Base-by-base conservation (phyloP, 164 flowering plant species). In the Macadamia integrifolia region DNA sequence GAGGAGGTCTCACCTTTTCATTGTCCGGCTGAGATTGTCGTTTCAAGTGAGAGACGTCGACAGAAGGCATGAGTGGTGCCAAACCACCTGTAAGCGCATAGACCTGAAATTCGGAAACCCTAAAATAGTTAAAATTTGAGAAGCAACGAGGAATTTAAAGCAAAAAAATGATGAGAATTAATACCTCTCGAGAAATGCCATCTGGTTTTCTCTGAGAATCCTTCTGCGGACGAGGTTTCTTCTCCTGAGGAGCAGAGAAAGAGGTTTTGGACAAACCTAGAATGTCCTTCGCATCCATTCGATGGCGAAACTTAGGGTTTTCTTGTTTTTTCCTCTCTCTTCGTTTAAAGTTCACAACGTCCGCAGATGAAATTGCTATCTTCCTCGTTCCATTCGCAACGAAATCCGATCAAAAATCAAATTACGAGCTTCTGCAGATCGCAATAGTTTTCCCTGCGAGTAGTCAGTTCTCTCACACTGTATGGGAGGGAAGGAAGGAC, bases 121-220 rank as follows among this genome's bases (percentile, higher is more conserved):
- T 35, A 65, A 56, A 5, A 15, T 0, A 4, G 44, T 11, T 5
- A 15, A 13, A 46, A 46, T 8, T 30, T n/a, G 30, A 43, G 59
- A 48, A 23, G 50, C 6, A 59, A 0, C n/a, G 12, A 9, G 40
- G 5, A 30, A 61, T 30, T 63, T 17, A 66, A 40, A 46, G 28
- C 17, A 58, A 40, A 58, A 43, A 23, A 60, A 35, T 35, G 52
- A 49, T 12, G 30, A n/a, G 17, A 70, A 23, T 18, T n/a, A 5
- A 4, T 62, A 89, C 99, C 94, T 95, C 98, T 66, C 99, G 93
- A 2, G 99, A 95, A 70, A 95, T 88, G 62, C 99, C 99, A 88
- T 95, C 98, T 8, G 97, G 99, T 74, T 95, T 95, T 40, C 99
- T 73, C 74, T 95, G 98, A 74, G 96, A 80, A 52, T 92, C 98